Conservation (phyloP, 2,329 filamentous ascomycete species). For the Phialophora macrospora region DNA sequence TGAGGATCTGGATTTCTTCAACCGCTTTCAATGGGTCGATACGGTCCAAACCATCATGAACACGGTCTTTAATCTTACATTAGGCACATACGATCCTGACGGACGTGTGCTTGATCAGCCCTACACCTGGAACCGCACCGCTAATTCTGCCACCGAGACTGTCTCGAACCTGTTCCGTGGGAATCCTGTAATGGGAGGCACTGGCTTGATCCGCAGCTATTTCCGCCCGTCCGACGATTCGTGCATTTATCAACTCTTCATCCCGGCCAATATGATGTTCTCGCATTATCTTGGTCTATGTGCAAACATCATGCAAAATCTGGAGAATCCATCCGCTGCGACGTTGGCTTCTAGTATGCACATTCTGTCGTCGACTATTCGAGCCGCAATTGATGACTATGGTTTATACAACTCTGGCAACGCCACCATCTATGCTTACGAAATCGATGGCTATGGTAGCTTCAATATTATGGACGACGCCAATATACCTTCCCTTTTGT, state of each 20-base stretch:
- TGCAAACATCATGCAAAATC: conserved; percentile 7
- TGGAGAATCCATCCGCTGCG: not conserved
- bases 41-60: conserved; percentile 46
- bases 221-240: conserved; percentile 96
- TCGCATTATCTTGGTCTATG: conserved; percentile 12
- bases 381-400: not conserved
- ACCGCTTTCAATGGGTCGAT: conserved; percentile 70
- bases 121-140: conserved; percentile 14
- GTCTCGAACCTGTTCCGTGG: conserved; percentile 79
- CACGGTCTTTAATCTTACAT: conserved; percentile 45
- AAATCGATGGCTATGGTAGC: conserved; percentile 68
- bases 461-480: conserved; percentile 68
- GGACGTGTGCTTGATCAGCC: conserved; percentile 9
- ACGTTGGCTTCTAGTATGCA: conserved; percentile 3
- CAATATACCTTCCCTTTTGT: conserved; percentile 66
- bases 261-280: conserved; percentile 86
- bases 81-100: conserved; percentile 51
- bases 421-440: conserved; percentile 66
- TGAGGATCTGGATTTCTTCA: conserved; percentile 76
- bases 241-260: conserved; percentile 90
- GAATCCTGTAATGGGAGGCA: conserved; percentile 83
- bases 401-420: conserved; percentile 32
- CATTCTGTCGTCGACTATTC: not conserved
- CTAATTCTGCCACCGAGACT: conserved; percentile 70
- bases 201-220: conserved; percentile 84